Evolutionary conservation across 495 filamentous ascomycete species (phyloP), one percentile per base, ranked within the genome.

Genomic region (Neurospora sp.): DNA sequence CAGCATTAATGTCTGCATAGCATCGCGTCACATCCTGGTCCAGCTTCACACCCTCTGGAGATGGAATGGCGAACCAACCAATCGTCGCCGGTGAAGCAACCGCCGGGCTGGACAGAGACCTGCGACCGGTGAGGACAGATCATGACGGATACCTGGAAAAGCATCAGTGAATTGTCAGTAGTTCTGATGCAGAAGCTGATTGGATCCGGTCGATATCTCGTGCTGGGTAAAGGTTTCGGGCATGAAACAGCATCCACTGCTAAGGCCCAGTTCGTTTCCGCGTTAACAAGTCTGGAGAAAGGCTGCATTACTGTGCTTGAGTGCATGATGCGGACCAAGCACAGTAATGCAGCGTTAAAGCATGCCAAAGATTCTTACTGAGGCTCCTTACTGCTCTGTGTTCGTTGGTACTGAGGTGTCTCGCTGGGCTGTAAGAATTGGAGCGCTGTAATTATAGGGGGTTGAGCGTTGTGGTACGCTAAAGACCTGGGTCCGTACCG

Each of bases 1-100:
- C 53, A 8, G 27, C 53, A 65, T 35, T 17, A 35, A 65, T 65
- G 53, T 61, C 53, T 65, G 53, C 53, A 65, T 35, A 65, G 14
- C 16, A 37, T 70, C 38, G 68, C 74, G 72, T 74, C 48, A 69
- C 72, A 75, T 71, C 77, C 75, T 45, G 44, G 74, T 61, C 69
- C 38, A 65, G 76, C 68, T 72, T 74, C 74, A 71, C 77, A 78
- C 77, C 76, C 75, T 76, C 73, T 68, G 71, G 73, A 44, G 38
- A 65, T 70, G 70, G 38, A 73, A 35, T 22, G 27, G 40, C 73
- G 75, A 73, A 70, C 70, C 77, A 69, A 73, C 79, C 78, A 79
- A 80, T 79, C 65, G 76, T 70, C 72, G 72, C 44, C 42, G 20
- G 8, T 41, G 59, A 31, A 53, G 42, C 27, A 38, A 20, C 65